phyloP scores from a whole-genome alignment of 768 basidiomycete species.

The Pisolithus sp. region DNA sequence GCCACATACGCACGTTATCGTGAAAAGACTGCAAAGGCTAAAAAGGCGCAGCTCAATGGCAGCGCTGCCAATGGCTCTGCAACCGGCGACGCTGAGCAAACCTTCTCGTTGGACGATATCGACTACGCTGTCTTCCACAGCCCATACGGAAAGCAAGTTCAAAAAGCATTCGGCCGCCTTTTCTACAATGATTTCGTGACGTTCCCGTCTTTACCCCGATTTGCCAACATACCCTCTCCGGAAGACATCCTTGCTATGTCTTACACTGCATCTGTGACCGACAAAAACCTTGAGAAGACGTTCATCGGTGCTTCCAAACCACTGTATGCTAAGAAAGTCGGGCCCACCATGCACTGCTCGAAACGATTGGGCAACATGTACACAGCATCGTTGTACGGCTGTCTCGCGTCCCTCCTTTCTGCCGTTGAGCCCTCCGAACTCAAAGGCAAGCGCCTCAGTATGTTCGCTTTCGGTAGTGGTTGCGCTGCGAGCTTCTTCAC shows the following conservation, averaged over 20 bases:
- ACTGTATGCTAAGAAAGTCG: slow-evolving; percentile 68
- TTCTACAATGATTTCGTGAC: slow-evolving; percentile 89
- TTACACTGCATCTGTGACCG: slow-evolving; percentile 72
- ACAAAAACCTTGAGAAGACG: slow-evolving; percentile 93
- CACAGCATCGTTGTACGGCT: slow-evolving; percentile 93
- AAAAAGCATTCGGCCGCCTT: slow-evolving; percentile 93
- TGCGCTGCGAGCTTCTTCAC: slow-evolving; percentile 95
- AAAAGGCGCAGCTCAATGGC: slow-evolving; percentile 40
- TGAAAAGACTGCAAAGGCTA: slow-evolving; percentile 66
- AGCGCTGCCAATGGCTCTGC: slow-evolving; percentile 33
- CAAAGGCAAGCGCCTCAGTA: slow-evolving; percentile 75
- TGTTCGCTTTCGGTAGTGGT: slow-evolving; percentile 97
- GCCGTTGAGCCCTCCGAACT: slow-evolving; percentile 64
- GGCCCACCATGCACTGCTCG: slow-evolving; percentile 81
- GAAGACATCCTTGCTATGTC: slow-evolving; percentile 63
- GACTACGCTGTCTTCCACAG: slow-evolving; percentile 96
- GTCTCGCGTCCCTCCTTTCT: slow-evolving; percentile 81
- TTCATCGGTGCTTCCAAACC: slow-evolving; percentile 78
- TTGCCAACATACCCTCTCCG: slow-evolving; percentile 63
- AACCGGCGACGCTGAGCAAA: slow-evolving; percentile 26
- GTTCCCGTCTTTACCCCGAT: slow-evolving; percentile 62
- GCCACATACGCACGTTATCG: slow-evolving; percentile 80
- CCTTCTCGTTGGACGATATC: slow-evolving; percentile 73
- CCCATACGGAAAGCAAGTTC: slow-evolving; percentile 98
- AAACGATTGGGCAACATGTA: slow-evolving; percentile 97